phyloP scores from a whole-genome alignment of 208 protist species.

The Naegleria lovaniensis region DNA sequence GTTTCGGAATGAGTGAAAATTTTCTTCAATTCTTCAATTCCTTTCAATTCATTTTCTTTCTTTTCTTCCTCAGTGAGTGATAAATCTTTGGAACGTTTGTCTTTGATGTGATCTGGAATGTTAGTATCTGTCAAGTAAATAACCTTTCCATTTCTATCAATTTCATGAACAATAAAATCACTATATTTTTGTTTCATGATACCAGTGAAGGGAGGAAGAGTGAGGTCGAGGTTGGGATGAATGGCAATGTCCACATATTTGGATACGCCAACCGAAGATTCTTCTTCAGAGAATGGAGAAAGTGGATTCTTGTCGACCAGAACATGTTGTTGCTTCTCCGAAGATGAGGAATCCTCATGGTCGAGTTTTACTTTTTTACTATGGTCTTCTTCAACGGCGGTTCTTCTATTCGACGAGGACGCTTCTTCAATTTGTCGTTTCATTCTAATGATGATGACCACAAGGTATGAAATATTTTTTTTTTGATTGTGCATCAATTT shows the following conservation, averaged over 20 bases:
- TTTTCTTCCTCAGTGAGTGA: neutral
- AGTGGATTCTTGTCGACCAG: neutral
- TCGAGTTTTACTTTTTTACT: neutral
- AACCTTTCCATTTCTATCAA: conserved; percentile 34
- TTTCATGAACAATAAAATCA: conserved; percentile 52
- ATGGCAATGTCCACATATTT: conserved; percentile 2
- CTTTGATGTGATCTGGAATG: neutral
- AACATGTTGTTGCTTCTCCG: too few relatives aligned
- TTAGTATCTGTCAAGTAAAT: conserved; percentile 23
- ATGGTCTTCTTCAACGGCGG: neutral
- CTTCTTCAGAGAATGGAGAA: neutral
- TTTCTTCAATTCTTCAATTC: neutral
- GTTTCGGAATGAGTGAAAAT: neutral
- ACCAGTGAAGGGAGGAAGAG: conserved; percentile 22
- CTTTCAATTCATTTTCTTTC: neutral
- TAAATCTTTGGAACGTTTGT: neutral
- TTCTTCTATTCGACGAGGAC: too few relatives aligned
- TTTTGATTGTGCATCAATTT: too few relatives aligned
- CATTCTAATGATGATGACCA: too few relatives aligned
- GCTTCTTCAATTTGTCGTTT: neutral
- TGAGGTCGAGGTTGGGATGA: neutral
- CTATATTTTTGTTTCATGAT: conserved; percentile 46
- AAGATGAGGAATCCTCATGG: too few relatives aligned
- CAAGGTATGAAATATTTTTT: too few relatives aligned
- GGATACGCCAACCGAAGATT: conserved; percentile 11